These are phyloP conservation scores for Pelagophyceae sp. DNA, from an alignment of 352 stramenopile species.

Conservation along the genomic window DNA sequence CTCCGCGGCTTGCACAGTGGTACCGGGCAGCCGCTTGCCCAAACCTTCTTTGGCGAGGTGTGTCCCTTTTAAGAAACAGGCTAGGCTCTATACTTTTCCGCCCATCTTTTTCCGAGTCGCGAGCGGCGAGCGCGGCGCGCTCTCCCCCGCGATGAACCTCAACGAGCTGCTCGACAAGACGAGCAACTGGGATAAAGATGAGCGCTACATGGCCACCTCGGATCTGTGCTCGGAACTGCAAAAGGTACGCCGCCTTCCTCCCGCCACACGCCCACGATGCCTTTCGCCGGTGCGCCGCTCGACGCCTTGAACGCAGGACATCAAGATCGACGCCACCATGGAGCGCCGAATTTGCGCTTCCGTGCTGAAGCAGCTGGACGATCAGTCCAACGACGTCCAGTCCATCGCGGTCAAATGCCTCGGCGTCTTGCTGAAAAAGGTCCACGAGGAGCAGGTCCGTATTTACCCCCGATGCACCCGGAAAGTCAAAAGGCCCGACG, in stretches of 20 bases:
- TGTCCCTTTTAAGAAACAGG: no score
- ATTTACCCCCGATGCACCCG: no score
- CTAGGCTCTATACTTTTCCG: no score
- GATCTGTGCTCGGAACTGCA: slow-evolving; percentile 94
- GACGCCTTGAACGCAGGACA: not conserved
- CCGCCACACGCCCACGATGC: slow-evolving; percentile 9
- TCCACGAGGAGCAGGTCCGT: slow-evolving; percentile 65
- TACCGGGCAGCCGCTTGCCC: no score
- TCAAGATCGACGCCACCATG: slow-evolving; percentile 30
- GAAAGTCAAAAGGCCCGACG: not conserved
- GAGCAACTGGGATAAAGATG: slow-evolving; percentile 79
- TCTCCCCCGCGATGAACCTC: not conserved
- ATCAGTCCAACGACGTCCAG: slow-evolving; percentile 98
- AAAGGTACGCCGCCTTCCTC: slow-evolving; percentile 38
- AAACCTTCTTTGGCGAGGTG: no score
- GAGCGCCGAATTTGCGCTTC: slow-evolving; percentile 71
- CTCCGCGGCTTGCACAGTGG: no score
- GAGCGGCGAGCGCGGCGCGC: no score
- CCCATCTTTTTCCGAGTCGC: no score
- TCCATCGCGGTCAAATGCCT: slow-evolving; percentile 81
- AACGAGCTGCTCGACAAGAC: slow-evolving; percentile 32
- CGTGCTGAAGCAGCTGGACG: slow-evolving; percentile 90
- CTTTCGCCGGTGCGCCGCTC: slow-evolving; percentile 4
- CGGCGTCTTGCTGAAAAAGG: slow-evolving; percentile 89
- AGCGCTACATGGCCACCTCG: slow-evolving; percentile 98